Percentiles rank a stretch among this genome's conserved stretches.
These are phyloP conservation scores for Sporobolomyces roseus DNA, from an alignment of 768 basidiomycete genomes.

Conservation along the genomic window DNA sequence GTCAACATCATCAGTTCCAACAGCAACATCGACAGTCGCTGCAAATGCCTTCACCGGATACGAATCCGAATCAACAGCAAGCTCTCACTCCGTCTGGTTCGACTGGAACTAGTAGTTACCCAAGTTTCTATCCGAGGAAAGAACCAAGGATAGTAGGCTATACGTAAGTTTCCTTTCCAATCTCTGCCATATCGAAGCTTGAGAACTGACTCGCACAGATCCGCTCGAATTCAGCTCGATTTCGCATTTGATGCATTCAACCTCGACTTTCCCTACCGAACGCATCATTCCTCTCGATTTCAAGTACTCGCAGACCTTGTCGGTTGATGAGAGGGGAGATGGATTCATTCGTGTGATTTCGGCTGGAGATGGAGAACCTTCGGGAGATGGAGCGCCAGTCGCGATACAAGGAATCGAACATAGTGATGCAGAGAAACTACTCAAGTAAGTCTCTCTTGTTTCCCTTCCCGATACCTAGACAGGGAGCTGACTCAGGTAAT, in stretches of 20 bases:
- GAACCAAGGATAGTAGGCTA: conserved; percentile 64
- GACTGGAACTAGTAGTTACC: conserved; percentile 15
- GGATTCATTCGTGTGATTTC: conserved; percentile 75
- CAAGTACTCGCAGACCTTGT: conserved; percentile 81
- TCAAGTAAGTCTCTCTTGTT: conserved; percentile 55
- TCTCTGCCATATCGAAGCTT: too few species aligned
- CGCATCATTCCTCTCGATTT: conserved; percentile 70
- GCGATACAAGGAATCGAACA: conserved; percentile 59
- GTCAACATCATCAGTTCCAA: background rate
- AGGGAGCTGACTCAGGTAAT: too few species aligned
- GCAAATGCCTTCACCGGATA: conserved; percentile 5
- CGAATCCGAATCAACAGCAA: background rate
- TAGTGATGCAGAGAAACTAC: conserved; percentile 70
- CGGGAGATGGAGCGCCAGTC: conserved; percentile 13
- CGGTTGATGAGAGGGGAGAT: conserved; percentile 75
- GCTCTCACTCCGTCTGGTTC: too few species aligned
- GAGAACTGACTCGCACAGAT: too few species aligned
- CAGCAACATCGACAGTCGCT: background rate
- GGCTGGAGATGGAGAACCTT: conserved; percentile 32
- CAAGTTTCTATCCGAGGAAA: conserved; percentile 22
- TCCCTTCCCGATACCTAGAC: too few species aligned
- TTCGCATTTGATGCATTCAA: conserved; percentile 82
- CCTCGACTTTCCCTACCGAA: conserved; percentile 75
- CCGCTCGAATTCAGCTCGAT: too few species aligned
- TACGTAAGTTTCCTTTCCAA: too few species aligned